These are phyloP conservation scores for Boletus smithii DNA, from an alignment of 1,284 basidiomycete genomes.

Conservation along the genomic window DNA sequence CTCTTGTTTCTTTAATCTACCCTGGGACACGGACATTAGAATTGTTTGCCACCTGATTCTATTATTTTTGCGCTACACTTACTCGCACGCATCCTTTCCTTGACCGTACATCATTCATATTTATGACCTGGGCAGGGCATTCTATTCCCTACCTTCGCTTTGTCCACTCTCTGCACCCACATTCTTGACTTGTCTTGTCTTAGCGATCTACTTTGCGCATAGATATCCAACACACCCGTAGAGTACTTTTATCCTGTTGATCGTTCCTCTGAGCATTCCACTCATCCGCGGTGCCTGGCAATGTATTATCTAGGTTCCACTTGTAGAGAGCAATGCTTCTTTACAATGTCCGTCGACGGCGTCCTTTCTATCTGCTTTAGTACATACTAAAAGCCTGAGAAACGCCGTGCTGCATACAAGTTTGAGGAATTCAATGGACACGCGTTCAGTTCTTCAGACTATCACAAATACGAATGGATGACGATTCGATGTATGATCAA, in stretches of 20 bases:
- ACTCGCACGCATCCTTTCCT: conserved; percentile 3
- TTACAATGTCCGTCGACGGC: too few relatives aligned
- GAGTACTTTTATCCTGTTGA: conserved; percentile 14
- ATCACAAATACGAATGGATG: background rate
- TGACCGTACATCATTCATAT: conserved; percentile 4
- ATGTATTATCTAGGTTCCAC: conserved; percentile 5
- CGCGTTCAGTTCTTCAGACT: conserved; percentile 23
- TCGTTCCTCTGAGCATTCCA: background rate
- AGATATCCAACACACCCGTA: conserved; percentile 25
- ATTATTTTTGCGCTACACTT: conserved; percentile 8
- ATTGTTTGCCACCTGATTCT: conserved; percentile 11
- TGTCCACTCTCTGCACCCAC: conserved; percentile 9
- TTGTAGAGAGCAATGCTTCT: too few relatives aligned
- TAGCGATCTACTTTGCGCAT: conserved; percentile 21
- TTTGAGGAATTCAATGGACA: too few relatives aligned
- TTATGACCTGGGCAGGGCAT: conserved; percentile 1
- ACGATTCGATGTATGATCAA: background rate
- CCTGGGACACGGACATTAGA: conserved; percentile 18
- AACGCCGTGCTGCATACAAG: too few relatives aligned
- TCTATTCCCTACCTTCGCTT: conserved; percentile 2
- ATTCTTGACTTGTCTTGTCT: background rate
- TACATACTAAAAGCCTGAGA: too few relatives aligned
- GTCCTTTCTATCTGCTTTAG: too few relatives aligned
- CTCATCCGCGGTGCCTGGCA: conserved; percentile 1
- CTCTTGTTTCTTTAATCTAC: conserved; percentile 9